A percentile compares a stretch with the other conserved stretches of the same genome.
These are phyloP conservation scores for Acorus gramineus DNA, from an alignment of 106 monocot species.

Conservation along the genomic window DNA sequence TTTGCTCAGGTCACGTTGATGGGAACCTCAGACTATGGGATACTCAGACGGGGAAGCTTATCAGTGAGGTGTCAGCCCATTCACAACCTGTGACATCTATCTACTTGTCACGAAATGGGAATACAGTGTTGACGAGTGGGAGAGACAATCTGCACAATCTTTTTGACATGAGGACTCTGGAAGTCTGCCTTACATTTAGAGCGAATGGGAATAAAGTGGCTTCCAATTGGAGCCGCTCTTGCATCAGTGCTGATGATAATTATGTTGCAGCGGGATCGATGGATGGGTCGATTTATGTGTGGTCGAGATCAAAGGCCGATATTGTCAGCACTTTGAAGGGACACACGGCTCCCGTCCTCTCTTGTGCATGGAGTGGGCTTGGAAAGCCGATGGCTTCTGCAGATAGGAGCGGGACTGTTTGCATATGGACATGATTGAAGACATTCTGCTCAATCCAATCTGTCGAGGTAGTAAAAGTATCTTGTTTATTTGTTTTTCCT, in stretches of 20 bases:
- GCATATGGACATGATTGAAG: constrained; percentile 60
- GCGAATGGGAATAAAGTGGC: constrained; percentile 47
- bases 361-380: constrained; percentile 62
- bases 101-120: constrained; percentile 54
- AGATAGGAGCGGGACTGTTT: constrained; percentile 67
- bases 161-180: constrained; percentile 71
- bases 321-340: constrained; percentile 44
- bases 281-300: constrained; percentile 67
- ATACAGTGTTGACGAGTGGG: constrained; percentile 67
- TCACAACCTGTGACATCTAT: constrained; percentile 72
- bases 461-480: too few relatives aligned
- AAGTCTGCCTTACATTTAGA: constrained; percentile 59
- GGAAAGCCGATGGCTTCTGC: constrained; percentile 56
- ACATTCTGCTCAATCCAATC: background rate
- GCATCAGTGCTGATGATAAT: constrained; percentile 75
- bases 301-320: constrained; percentile 53
- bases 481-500: too few relatives aligned
- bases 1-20: constrained; percentile 84
- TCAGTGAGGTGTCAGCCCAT: constrained; percentile 76
- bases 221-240: constrained; percentile 78
- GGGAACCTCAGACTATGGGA: constrained; percentile 91
- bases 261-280: constrained; percentile 60
- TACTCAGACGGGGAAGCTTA: constrained; percentile 37
- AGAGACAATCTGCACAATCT: constrained; percentile 84
- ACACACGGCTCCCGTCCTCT: constrained; percentile 51